Percentiles rank a stretch among this genome's conserved stretches.
Conservation (phyloP, 768 basidiomycete genomes). For the Pholiota conissans region DNA sequence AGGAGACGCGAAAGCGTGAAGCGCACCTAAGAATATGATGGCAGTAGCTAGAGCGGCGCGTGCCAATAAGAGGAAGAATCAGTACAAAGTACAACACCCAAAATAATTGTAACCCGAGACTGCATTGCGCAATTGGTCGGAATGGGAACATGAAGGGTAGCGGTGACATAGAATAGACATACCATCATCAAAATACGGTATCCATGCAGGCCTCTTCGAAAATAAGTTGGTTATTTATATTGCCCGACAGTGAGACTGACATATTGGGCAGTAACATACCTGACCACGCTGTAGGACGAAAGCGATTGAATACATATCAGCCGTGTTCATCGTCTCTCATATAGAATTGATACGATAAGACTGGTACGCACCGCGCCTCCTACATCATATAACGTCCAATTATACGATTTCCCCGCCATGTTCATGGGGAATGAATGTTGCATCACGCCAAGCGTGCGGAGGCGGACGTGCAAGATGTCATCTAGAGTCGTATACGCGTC, state of each 20-base stretch:
- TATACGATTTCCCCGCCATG: conserved; percentile 60
- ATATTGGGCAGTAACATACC: conserved; percentile 7
- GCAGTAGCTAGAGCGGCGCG: conserved; percentile 57
- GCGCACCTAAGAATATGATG: conserved; percentile 70
- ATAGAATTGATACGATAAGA: neutral
- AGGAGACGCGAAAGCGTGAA: neutral
- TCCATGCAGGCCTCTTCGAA: conserved; percentile 72
- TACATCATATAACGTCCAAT: conserved; percentile 83
- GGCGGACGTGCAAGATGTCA: conserved; percentile 76
- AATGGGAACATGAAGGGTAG: neutral
- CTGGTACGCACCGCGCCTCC: conserved; percentile 68
- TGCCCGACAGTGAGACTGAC: neutral
- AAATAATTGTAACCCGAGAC: neutral
- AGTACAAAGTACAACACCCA: neutral
- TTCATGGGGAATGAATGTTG: conserved; percentile 74
- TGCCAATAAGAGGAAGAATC: neutral
- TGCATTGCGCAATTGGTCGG: too few species aligned
- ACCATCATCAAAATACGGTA: conserved; percentile 86
- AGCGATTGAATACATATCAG: conserved; percentile 8
- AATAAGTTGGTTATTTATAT: conserved; percentile 2
- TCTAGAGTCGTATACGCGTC: conserved; percentile 36
- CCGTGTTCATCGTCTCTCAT: neutral
- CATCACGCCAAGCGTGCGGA: conserved; percentile 79
- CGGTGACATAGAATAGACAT: conserved; percentile 23
- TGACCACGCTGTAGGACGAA: conserved; percentile 19